Evolutionary conservation across 2,329 filamentous ascomycete genomes (phyloP).

Genomic region (Zopfia rhizophila): DNA sequence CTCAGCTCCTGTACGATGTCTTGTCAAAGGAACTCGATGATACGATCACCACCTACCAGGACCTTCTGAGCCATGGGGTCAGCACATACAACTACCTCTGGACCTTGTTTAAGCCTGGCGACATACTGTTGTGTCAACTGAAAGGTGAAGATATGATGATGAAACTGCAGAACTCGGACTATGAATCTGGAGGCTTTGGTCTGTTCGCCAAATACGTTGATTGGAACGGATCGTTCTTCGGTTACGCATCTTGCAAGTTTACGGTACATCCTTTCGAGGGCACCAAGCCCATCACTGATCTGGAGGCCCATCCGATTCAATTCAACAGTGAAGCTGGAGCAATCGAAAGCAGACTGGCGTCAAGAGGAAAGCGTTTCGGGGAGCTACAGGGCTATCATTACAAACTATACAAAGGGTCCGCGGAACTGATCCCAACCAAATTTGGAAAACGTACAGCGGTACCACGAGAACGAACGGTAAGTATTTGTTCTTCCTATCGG

Average conservation of each 20-base stretch:
- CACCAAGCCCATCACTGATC: conserved; percentile 27
- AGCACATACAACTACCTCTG: conserved; percentile 53
- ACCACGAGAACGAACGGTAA: conserved; percentile 18
- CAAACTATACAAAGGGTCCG: conserved; percentile 29
- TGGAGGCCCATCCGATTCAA: conserved; percentile 27
- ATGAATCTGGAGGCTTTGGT: conserved; percentile 9
- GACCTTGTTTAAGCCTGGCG: conserved; percentile 50
- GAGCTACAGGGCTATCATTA: conserved; percentile 32
- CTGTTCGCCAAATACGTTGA: conserved; percentile 34
- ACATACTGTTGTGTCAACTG: conserved; percentile 29
- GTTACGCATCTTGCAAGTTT: conserved; percentile 23
- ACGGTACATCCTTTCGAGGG: conserved; percentile 30
- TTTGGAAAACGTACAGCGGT: conserved; percentile 14
- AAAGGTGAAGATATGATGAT: conserved; percentile 38
- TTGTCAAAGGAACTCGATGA: conserved; percentile 49
- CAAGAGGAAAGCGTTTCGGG: conserved; percentile 33
- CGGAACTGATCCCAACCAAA: conserved; percentile 9
- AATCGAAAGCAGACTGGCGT: conserved; percentile 25
- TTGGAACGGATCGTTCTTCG: conserved; percentile 35
- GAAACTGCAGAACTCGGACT: conserved; percentile 19
- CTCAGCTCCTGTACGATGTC: conserved; percentile 45
- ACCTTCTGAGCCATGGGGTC: conserved; percentile 43
- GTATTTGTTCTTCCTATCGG: neutral
- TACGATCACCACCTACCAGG: conserved; percentile 45
- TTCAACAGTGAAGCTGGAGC: conserved; percentile 23